These are phyloP conservation scores for Furcasterigmium sp. DNA, from an alignment of 2,329 filamentous ascomycete species.

Conservation along the genomic window DNA sequence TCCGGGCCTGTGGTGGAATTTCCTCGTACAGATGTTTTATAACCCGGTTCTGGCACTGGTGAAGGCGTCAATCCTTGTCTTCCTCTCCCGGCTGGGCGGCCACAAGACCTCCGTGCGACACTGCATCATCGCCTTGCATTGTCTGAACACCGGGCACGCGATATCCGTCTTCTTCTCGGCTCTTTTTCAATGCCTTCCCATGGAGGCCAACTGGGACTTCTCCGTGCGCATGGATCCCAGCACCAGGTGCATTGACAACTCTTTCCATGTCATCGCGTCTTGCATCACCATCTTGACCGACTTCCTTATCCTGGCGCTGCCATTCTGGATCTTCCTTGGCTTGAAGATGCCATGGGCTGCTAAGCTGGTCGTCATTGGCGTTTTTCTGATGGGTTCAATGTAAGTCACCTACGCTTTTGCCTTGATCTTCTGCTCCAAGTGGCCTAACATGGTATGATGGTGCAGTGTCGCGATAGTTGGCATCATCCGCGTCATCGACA, in stretches of 20 bases:
- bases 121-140: constrained; percentile 19
- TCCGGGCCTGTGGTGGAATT: not conserved
- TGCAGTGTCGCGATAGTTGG: constrained; percentile 26
- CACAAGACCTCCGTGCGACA: constrained; percentile 24
- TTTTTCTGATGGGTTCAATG: constrained; percentile 32
- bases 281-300: constrained; percentile 7
- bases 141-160: constrained; percentile 25
- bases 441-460: too few species aligned
- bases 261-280: constrained; percentile 3
- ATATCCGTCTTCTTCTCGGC: constrained; percentile 28
- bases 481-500: constrained; percentile 24
- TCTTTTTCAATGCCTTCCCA: constrained; percentile 32
- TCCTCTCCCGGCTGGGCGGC: constrained; percentile 33
- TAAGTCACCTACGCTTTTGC: constrained; percentile 22
- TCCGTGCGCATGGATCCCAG: not conserved
- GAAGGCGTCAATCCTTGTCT: constrained; percentile 37
- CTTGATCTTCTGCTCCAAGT: not conserved
- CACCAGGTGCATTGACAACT: not conserved
- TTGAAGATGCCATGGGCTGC: constrained; percentile 29
- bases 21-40: constrained; percentile 25
- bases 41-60: constrained; percentile 40
- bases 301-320: constrained; percentile 18
- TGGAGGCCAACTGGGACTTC: constrained; percentile 25
- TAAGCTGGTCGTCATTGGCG: constrained; percentile 31
- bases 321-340: constrained; percentile 33